A percentile compares a stretch with the other conserved stretches of the same genome.
These are phyloP conservation scores for Trametes coccinea DNA, from an alignment of 768 basidiomycete species.

Conservation along the genomic window DNA sequence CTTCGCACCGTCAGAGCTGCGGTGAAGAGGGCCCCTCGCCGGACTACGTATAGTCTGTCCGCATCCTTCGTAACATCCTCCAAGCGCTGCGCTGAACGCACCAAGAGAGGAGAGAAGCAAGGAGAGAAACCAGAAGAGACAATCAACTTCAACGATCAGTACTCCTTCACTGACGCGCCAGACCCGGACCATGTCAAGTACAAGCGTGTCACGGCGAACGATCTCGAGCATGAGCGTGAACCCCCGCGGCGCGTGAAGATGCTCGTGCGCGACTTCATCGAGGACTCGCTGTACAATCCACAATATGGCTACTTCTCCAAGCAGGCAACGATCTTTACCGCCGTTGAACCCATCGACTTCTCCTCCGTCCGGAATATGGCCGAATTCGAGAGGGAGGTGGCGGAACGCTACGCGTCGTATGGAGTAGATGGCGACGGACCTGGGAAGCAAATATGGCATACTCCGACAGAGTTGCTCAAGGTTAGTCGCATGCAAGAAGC, in stretches of 20 bases:
- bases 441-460: conserved; percentile 96
- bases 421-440: conserved; percentile 66
- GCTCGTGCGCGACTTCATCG: conserved; percentile 95
- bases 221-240: conserved; percentile 51
- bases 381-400: conserved; percentile 84
- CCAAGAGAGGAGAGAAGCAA: neutral
- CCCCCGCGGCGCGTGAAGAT: conserved; percentile 87
- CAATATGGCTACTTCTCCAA: conserved; percentile 97
- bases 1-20: conserved; percentile 7
- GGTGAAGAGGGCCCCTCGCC: neutral
- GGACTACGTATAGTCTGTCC: neutral
- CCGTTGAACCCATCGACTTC: conserved; percentile 71
- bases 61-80: conserved; percentile 11
- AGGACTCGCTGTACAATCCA: conserved; percentile 96
- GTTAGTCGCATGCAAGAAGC: conserved; percentile 42
- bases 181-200: conserved; percentile 47
- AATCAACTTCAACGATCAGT: conserved; percentile 75
- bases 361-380: conserved; percentile 58
- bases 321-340: conserved; percentile 86
- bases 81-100: neutral
- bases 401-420: conserved; percentile 70
- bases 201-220: conserved; percentile 69
- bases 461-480: conserved; percentile 96
- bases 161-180: conserved; percentile 52
- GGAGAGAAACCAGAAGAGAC: conserved; percentile 45